Evolutionary conservation across 768 basidiomycete species (phyloP), one percentile per base, ranked within the genome.

Genomic region (Xerocomellus intermedius): DNA sequence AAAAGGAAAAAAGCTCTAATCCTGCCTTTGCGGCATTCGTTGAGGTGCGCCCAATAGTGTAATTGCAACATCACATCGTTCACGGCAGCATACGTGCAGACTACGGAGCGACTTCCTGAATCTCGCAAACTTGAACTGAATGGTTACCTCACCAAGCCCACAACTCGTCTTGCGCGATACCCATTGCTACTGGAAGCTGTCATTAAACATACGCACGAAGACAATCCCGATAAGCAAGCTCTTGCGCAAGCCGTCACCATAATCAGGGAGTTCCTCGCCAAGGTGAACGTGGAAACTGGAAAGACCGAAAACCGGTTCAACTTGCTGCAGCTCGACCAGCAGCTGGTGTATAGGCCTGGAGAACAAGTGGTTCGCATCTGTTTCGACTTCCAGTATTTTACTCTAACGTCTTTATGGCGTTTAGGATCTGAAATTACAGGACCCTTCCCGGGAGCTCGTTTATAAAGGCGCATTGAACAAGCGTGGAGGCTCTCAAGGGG

Each of bases 261-360:
- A 36, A 75, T 98, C 44, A 83, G 87, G 37, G 91, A 84, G 56
- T 94, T 98, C 73, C 77, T 99, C 57, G 82, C 71, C 46, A 87
- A 87, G 57, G 95, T 98, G 64, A 98, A 98, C 69, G 75, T 85
- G 21, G 96, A 98, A 74, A 93, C 90, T 8, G 97, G 97, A 19
- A 94, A 89, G 75, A 85, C 93, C 39, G 97, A 98, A 75, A 98
- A 98, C 67, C 79, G 94, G 55, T 98, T 98, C 77, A 97, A 97
- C 69, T 77, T 99, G 50, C 76, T 92, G 49, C 96, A 99, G 73
- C 79, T 99, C 36, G 93, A 97, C 64, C 86, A 89, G 66, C 94
- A 98, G 74, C 75, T 99, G 38, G 76, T 89, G 36, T 98, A 94
- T 74, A 83, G 89, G 55, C 91, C 87, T 8, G 92, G 91, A 46